A percentile compares a stretch with the other conserved stretches of the same genome.
These are phyloP conservation scores for Letharia columbiana DNA, from an alignment of 495 filamentous ascomycete species.

Conservation along the genomic window DNA sequence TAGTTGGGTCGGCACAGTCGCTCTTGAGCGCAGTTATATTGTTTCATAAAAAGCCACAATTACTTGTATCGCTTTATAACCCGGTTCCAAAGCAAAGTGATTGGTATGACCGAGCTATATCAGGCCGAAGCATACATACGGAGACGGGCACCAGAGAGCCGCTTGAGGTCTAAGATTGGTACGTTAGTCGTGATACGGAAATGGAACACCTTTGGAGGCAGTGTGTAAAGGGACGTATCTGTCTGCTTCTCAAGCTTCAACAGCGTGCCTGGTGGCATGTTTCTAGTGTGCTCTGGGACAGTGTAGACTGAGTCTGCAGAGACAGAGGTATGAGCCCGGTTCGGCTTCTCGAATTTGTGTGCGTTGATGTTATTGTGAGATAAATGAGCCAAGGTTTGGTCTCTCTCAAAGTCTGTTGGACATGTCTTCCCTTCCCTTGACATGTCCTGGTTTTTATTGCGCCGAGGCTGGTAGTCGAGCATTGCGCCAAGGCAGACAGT, in stretches of 20 bases:
- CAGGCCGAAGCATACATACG: slow-evolving; percentile 42
- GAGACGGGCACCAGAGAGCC: slow-evolving; percentile 12
- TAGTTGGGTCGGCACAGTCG: no score
- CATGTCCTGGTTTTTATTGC: not conserved
- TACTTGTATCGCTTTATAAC: no score
- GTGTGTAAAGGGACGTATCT: slow-evolving; percentile 14
- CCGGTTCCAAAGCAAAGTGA: no score
- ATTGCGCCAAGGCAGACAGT: not conserved
- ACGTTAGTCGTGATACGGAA: slow-evolving; percentile 14
- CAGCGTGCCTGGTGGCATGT: slow-evolving; percentile 7
- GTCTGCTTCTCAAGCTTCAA: slow-evolving; percentile 12
- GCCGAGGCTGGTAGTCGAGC: not conserved
- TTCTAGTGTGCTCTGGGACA: slow-evolving; percentile 1
- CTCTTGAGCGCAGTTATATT: no score
- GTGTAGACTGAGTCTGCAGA: slow-evolving; percentile 12
- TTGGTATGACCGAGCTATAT: slow-evolving; percentile 22
- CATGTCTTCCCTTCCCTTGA: not conserved
- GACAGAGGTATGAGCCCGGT: slow-evolving; percentile 14
- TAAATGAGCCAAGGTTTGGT: not conserved
- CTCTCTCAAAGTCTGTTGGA: not conserved
- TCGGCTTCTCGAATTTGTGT: slow-evolving; percentile 7
- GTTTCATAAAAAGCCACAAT: no score
- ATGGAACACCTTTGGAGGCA: slow-evolving; percentile 11
- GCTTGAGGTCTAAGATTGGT: slow-evolving; percentile 12
- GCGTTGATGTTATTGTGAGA: not conserved